phyloP scores from a whole-genome alignment of 495 filamentous ascomycete genomes.

The Xylaria intraflava region DNA sequence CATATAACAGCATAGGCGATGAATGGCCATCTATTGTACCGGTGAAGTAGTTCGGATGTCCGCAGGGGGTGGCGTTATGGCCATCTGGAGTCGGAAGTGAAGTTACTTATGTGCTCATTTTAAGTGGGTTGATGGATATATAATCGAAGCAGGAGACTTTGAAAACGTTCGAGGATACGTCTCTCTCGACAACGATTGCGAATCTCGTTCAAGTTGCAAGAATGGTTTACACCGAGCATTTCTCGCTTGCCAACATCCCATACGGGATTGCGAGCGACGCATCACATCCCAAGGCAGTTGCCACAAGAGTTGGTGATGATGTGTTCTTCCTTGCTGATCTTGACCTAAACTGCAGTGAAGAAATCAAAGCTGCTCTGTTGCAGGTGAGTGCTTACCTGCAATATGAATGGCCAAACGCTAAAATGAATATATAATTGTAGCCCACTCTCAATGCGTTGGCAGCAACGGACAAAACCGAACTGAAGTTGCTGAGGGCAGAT shows the following conservation, averaged over 20 bases:
- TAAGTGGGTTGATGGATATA: not conserved
- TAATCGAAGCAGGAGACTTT: not conserved
- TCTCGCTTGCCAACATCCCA: slow-evolving; percentile 68
- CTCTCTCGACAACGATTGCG: not conserved
- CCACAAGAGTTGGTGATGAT: slow-evolving; percentile 61
- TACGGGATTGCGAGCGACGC: slow-evolving; percentile 60
- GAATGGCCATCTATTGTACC: no score
- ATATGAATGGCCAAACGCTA: slow-evolving; percentile 55
- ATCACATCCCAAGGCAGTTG: slow-evolving; percentile 45
- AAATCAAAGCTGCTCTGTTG: not conserved
- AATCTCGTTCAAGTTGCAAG: not conserved
- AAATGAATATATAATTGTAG: slow-evolving; percentile 48
- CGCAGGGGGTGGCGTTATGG: no score
- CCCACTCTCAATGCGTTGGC: slow-evolving; percentile 67
- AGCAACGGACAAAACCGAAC: slow-evolving; percentile 57
- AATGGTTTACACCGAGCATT: slow-evolving; percentile 27
- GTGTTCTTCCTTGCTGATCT: slow-evolving; percentile 62
- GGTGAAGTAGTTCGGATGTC: no score
- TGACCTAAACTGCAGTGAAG: slow-evolving; percentile 20
- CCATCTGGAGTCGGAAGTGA: no score
- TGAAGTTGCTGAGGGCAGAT: slow-evolving; percentile 58
- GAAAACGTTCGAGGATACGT: not conserved
- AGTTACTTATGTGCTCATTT: no score
- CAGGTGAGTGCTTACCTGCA: slow-evolving; percentile 2
- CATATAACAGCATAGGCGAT: no score